phyloP scores from a whole-genome alignment of 2,329 filamentous ascomycete genomes.

The Falciphora oryzae region DNA sequence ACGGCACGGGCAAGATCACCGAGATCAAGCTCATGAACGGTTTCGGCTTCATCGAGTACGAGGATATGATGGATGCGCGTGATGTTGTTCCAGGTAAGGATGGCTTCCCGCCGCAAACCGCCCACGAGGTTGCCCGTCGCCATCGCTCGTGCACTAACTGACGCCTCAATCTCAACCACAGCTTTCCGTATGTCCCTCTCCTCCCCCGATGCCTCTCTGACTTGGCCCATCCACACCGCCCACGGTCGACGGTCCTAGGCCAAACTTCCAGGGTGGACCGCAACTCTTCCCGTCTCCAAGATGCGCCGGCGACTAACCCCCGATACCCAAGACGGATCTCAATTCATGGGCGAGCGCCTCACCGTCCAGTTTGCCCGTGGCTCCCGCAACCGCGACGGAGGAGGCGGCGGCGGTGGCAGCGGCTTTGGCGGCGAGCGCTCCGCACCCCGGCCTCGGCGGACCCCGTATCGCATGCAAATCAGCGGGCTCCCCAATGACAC shows the following conservation, averaged over 20 bases:
- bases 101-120: conserved; percentile 9
- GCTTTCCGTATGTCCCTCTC: conserved; percentile 16
- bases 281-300: neutral
- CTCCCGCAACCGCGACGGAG: conserved; percentile 49
- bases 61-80: conserved; percentile 95
- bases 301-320: conserved; percentile 18
- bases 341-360: conserved; percentile 95
- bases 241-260: neutral
- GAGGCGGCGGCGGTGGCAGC: conserved; percentile 16
- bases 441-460: conserved; percentile 77
- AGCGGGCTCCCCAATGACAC: conserved; percentile 95
- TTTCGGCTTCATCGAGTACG: conserved; percentile 99
- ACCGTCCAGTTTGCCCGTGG: conserved; percentile 98
- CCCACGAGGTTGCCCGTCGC: conserved; percentile 16
- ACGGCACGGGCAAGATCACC: conserved; percentile 95
- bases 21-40: conserved; percentile 99
- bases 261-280: neutral
- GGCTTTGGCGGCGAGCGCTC: conserved; percentile 48
- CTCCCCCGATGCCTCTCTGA: neutral
- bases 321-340: conserved; percentile 71
- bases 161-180: conserved; percentile 17
- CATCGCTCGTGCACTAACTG: conserved; percentile 14
- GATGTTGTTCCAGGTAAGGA: conserved; percentile 93
- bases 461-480: conserved; percentile 94
- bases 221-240: conserved; percentile 3